Evolutionary conservation across 2,329 filamentous ascomycete genomes (phyloP).

Genomic region (Colletotrichum limetticola): DNA sequence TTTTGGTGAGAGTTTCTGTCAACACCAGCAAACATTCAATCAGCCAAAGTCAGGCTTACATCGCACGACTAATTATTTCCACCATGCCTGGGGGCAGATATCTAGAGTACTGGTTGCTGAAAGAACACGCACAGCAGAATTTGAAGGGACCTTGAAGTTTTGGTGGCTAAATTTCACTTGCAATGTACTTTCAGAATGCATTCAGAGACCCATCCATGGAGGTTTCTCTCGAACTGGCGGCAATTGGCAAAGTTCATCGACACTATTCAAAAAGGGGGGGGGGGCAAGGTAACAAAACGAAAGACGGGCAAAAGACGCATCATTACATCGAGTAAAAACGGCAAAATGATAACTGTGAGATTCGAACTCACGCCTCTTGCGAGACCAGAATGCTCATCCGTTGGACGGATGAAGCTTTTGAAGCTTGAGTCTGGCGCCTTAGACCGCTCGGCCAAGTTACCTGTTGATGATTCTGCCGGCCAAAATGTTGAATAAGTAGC

Average conservation of each 20-base stretch:
- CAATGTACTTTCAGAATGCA: too few species aligned
- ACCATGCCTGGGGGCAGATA: too few species aligned
- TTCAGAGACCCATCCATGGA: too few species aligned
- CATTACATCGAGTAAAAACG: not conserved
- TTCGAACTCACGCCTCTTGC: constrained; percentile 36
- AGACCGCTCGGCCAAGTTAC: constrained; percentile 35
- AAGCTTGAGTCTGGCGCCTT: constrained; percentile 35
- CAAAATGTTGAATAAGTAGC: rapidly evolving
- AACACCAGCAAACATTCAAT: not conserved
- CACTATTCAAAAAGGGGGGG: not conserved
- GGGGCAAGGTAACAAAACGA: not conserved
- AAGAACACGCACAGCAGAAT: too few species aligned
- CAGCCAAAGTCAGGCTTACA: not conserved
- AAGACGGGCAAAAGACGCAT: not conserved
- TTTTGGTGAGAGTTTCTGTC: not conserved
- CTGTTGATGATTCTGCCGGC: rapidly evolving
- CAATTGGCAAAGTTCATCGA: too few species aligned
- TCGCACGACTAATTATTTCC: not conserved
- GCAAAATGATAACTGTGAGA: constrained; percentile 30
- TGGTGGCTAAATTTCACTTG: too few species aligned
- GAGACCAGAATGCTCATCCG: constrained; percentile 30
- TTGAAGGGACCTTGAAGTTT: too few species aligned
- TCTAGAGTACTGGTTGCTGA: too few species aligned
- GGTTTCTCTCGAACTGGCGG: too few species aligned
- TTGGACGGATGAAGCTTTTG: not conserved